phyloP scores from a whole-genome alignment of 345 rosid genomes.

The Salix udensis region DNA sequence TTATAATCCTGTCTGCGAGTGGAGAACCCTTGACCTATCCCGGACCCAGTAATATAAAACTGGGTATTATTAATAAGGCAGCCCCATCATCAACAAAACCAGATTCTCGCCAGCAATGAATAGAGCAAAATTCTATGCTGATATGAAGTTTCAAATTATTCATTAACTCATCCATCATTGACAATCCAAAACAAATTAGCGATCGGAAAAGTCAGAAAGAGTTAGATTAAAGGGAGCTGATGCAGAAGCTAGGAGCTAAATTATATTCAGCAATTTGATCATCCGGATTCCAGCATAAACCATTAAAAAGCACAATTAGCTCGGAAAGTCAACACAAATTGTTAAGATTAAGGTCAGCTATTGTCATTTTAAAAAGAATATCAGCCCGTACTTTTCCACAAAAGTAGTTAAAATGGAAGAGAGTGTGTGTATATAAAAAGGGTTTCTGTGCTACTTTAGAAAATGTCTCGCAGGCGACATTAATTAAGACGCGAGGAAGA shows the following conservation, averaged over 20 bases:
- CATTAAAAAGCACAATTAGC: neutral
- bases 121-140: too few species aligned
- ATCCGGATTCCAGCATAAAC: neutral
- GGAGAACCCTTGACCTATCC: too few species aligned
- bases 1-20: too few species aligned
- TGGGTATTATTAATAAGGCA: too few species aligned
- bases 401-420: neutral
- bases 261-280: neutral
- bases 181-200: too few species aligned
- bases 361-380: neutral
- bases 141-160: too few species aligned
- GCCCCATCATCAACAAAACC: too few species aligned
- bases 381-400: neutral
- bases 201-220: neutral
- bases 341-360: constrained; percentile 12
- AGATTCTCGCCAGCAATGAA: too few species aligned
- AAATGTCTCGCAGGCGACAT: neutral
- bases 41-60: too few species aligned
- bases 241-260: neutral
- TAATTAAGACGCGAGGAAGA: neutral
- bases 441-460: neutral
- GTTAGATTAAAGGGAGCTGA: neutral
- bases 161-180: too few species aligned
- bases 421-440: neutral
- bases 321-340: neutral